Evolutionary conservation across 192 early-diverging fungal genomes (phyloP).

Genomic region (Cetraspora pellucida): DNA sequence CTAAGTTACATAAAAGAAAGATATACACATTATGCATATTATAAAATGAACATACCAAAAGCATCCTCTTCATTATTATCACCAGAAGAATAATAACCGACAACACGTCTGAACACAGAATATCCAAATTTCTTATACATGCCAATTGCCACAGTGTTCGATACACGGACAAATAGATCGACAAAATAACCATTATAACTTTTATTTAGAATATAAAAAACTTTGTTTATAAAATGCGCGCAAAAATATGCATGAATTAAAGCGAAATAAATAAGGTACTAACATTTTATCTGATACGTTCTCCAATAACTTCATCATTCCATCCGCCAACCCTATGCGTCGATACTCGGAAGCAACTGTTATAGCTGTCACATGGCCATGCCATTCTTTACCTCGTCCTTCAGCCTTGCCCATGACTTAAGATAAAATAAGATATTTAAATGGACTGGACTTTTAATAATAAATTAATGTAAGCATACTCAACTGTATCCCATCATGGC

Average conservation of each 20-base stretch:
- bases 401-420: constrained; percentile 95
- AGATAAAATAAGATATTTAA: background rate
- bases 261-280: background rate
- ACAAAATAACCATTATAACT: constrained; percentile 89
- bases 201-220: background rate
- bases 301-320: constrained; percentile 89
- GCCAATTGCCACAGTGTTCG: constrained; percentile 85
- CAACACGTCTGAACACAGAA: constrained; percentile 83
- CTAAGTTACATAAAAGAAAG: background rate
- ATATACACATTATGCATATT: background rate
- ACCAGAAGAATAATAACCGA: constrained; percentile 80
- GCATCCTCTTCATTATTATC: constrained; percentile 82
- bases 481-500: constrained; percentile 85
- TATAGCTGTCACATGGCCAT: constrained; percentile 97
- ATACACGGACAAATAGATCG: constrained; percentile 93
- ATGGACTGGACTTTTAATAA: background rate
- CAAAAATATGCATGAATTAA: background rate
- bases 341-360: constrained; percentile 96
- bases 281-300: constrained; percentile 85
- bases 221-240: background rate
- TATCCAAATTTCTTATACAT: constrained; percentile 97
- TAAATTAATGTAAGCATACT: background rate
- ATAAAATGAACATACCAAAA: constrained; percentile 58
- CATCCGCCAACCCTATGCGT: constrained; percentile 83
- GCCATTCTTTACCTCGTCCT: constrained; percentile 85